Base-by-base conservation (phyloP, 768 basidiomycete species). In the Pholiota conissans region DNA sequence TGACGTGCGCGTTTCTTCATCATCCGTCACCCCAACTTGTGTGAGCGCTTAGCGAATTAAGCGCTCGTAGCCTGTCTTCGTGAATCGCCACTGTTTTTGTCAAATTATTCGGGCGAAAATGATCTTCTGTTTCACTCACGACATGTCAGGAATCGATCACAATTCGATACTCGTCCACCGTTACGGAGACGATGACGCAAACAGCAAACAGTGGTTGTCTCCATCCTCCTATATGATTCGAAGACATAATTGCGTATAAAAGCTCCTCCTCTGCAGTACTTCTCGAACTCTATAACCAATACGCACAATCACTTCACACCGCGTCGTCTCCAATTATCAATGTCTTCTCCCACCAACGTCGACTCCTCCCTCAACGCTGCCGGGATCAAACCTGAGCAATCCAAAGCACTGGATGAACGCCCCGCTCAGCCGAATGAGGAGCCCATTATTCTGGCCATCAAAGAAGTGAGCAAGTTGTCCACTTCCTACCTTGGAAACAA, bases 361-460 rank as follows among this genome's bases (percentile, higher is more conserved):
- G 47, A 52, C 29, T 56, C 61, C 4, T 55, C 57, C 13, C 46
- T 59, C 14, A 79, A 80, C 54, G 73, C 76, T 3, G 69, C 78
- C 3, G 79, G 78, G 0, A 60, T 81, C 24, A 67, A 68, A 16
- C 71, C 76, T 3, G 71, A 68, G 14, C 69, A 76, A 59, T 72
- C 75, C 16, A 75, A 73, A 57, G 60, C 65, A 32, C 68, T 81
- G 8, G 61, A 68, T 26, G 79, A 79, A 59, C 66, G 79, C 16
- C 54, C 47, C 13, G 55, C 68, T 14, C 69, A 77, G 40, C 60
- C 66, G 3, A 63, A 74, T 30, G 78, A 79, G 58, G 59, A 70
- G 22, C 67, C 70, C 10, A 72, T 79, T 34, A 58, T 80, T 40
- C 51, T 67, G n/a, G 70, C 72, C 11, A 70, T 82, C n/a, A 76